Evolutionary conservation across 1,284 basidiomycete genomes (phyloP), one percentile per base, ranked within the genome.

Genomic region (Xerocomus cyaneibrunnescens): DNA sequence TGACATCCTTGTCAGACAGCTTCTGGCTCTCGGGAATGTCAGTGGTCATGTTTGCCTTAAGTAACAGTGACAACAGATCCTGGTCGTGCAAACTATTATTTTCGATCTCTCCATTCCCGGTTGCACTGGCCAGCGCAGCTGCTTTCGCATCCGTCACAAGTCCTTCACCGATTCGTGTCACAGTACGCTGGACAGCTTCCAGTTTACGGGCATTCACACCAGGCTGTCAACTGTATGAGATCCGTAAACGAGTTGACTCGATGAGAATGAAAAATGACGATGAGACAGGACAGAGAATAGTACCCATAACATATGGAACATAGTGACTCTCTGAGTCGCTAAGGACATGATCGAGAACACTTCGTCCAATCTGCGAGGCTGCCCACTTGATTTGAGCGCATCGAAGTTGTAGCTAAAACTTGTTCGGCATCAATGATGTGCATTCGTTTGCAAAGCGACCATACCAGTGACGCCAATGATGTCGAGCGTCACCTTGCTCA

Each of bases 1-100:
- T 60, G 0, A 92, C 83, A 57, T 92, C 89, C n/a, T 81, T 76
- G 57, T 92, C 88, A n/a, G 75, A 76, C 73, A 93, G 72, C 34
- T 76, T 74, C 59, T 89, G 83, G 16, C 67, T 73, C 21, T 79
- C 76, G 1, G 79, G 74, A 10, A 84, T 62, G 45, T 85, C 81
- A 1, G 74, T 71, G 3, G 79, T 77, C 73, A 85, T 78, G 60
- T 89, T 90, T 8, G 86, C 81, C 40, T 76, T 74, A 41, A 89
- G 76, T 19, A 86, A 65, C 7, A 84, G 64, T 10, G 76, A 78
- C 6, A 85, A 66, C 5, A 85, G 59, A 63, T 85, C 82, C 4
- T 75, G 69, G 6, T 69, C 66, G 14, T 54, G 52, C 27, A 67
- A 41, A 14, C 59, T 56, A 23, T 51, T 72, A 62, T 63, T 74